These are phyloP conservation scores for Neurospora tetraspora DNA, from an alignment of 495 filamentous ascomycete species.

Conservation along the genomic window DNA sequence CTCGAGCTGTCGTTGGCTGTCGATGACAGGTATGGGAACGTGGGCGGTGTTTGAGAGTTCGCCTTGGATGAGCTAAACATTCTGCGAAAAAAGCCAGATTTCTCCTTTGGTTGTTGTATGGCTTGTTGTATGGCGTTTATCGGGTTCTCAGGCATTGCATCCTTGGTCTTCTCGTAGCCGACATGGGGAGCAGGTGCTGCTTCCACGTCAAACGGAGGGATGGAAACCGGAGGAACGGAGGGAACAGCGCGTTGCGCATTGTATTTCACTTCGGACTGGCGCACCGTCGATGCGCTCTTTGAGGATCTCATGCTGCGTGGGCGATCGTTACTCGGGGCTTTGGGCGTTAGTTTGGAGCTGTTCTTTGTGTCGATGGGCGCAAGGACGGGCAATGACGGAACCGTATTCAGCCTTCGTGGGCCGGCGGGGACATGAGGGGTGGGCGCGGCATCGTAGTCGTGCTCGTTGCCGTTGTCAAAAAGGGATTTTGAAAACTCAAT, in stretches of 20 bases:
- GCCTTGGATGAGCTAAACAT: constrained; percentile 63
- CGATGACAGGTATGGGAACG: constrained; percentile 11
- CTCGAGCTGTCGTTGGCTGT: constrained; percentile 10
- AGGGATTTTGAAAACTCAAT: constrained; percentile 35
- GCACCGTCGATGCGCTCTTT: constrained; percentile 38
- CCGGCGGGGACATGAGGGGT: constrained; percentile 79
- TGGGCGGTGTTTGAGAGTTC: constrained; percentile 6
- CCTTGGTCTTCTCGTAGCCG: constrained; percentile 50
- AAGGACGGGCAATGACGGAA: constrained; percentile 36
- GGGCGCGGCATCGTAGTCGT: constrained; percentile 74
- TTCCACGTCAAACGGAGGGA: constrained; percentile 26
- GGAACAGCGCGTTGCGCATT: constrained; percentile 14
- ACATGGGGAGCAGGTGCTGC: constrained; percentile 43
- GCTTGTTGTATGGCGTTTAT: constrained; percentile 9
- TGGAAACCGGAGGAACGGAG: constrained; percentile 17
- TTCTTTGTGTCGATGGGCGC: constrained; percentile 27
- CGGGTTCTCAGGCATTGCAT: constrained; percentile 22
- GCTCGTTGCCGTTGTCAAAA: constrained; percentile 22
- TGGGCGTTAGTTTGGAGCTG: constrained; percentile 20
- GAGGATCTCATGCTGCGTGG: constrained; percentile 56
- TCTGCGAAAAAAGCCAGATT: constrained; percentile 82
- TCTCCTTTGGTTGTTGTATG: constrained; percentile 45
- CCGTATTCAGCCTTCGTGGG: constrained; percentile 45
- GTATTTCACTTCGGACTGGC: constrained; percentile 21
- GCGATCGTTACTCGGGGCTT: constrained; percentile 30